Percentiles rank a stretch among this genome's conserved stretches.
Conservation (phyloP, 73 alveolate genomes). For the Blepharisma stoltei region DNA sequence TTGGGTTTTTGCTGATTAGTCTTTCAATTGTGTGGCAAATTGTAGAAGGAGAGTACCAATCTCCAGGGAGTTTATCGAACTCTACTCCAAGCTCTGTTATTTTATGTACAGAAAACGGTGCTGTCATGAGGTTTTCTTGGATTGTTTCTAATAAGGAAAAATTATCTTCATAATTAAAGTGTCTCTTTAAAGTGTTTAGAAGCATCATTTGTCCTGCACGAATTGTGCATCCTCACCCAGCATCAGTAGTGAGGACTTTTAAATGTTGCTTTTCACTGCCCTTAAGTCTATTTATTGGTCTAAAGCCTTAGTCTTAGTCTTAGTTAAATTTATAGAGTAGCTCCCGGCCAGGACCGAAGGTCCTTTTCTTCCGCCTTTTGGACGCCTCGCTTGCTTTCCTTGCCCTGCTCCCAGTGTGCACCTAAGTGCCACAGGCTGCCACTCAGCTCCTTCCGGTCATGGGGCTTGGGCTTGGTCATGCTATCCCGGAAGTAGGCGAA, state of each 20-base stretch:
- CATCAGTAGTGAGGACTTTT: conserved; percentile 29
- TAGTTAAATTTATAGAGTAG: no score
- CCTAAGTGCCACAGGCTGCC: no score
- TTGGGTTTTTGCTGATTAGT: background rate
- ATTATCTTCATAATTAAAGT: background rate
- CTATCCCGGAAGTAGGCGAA: no score
- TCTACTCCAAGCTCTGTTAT: conserved; percentile 12
- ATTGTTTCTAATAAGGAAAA: background rate
- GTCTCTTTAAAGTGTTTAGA: conserved; percentile 37
- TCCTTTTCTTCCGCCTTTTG: no score
- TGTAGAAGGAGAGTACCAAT: conserved; percentile 27
- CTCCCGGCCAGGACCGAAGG: no score
- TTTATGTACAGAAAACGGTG: conserved; percentile 31
- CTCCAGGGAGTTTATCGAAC: conserved; percentile 20
- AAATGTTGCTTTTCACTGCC: no score
- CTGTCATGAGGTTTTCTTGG: conserved; percentile 29
- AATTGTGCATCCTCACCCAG: conserved; percentile 72
- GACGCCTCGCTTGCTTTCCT: no score
- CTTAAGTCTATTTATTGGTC: no score
- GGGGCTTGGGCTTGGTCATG: no score
- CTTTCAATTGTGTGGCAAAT: background rate
- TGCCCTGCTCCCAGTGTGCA: no score
- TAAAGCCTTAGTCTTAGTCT: no score
- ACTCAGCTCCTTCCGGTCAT: no score
- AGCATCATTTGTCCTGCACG: conserved; percentile 65